A percentile compares a stretch with the other conserved stretches of the same genome.
Conservation (phyloP, 441 rosid species). For the Adansonia rubrostipa region DNA sequence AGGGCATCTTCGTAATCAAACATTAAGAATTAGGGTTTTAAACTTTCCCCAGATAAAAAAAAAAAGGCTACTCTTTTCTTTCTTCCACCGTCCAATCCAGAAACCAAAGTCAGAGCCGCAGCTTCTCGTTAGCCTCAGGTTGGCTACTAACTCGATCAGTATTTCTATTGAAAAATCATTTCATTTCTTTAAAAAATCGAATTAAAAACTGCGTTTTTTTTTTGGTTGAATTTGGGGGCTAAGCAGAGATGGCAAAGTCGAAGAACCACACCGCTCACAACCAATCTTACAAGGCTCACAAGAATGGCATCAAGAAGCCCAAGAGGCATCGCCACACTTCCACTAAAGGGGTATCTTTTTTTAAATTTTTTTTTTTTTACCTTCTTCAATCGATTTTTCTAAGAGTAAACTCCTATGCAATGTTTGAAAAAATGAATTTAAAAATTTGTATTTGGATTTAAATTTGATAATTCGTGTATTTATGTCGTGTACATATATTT, state of each 20-base stretch:
- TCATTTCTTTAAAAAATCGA: not conserved
- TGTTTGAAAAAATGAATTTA: too few species aligned
- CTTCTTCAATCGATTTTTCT: not conserved
- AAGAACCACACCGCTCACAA: too few species aligned
- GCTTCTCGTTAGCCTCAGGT: not conserved
- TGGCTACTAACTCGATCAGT: not conserved
- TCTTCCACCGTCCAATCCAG: not conserved
- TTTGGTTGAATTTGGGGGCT: not conserved
- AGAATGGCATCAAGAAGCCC: conserved; percentile 80
- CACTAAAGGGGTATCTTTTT: conserved; percentile 77
- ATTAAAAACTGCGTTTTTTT: not conserved
- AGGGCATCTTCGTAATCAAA: conserved; percentile 7
- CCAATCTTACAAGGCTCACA: too few species aligned
- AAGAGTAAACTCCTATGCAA: not conserved
- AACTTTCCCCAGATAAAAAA: conserved; percentile 5
- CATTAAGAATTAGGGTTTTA: conserved; percentile 14
- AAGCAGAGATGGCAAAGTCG: conserved; percentile 83
- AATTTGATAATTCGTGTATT: too few species aligned
- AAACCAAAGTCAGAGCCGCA: conserved; percentile 10
- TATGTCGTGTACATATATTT: too few species aligned
- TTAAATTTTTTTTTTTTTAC: too few species aligned
- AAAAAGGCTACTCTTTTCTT: not conserved
- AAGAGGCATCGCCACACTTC: conserved; percentile 88
- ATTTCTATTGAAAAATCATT: not conserved
- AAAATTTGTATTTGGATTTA: too few species aligned